Base-by-base conservation (phyloP, 148 eudicot species). In the Rhododendron molle region DNA sequence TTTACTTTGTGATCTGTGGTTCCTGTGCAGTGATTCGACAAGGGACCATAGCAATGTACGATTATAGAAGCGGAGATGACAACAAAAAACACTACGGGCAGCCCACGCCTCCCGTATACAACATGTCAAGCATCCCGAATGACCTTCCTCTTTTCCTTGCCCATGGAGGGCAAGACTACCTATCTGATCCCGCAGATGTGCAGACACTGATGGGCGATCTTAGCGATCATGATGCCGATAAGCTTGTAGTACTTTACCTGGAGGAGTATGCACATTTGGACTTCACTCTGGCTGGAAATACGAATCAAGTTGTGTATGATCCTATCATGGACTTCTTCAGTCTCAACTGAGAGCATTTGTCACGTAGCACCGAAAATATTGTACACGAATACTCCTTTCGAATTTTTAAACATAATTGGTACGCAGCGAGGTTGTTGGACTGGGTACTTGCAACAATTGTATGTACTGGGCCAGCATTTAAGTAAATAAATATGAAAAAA, bases 241-340 rank as follows among this genome's bases (percentile, higher is more conserved):
- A 88, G 71, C 86, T 90, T 20, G 88, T 84, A 0, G 69, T 81
- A 26, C 84, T 58, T 30, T 88, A 49, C 67, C 73, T 3, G 15
- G 85, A 81, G 32, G 78, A 87, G n/a, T 90, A 90, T 82, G 92
- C 89, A 40, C 92, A 90, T 83, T 82, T 85, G 20, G 92, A 90
- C 50, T 90, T 87, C 56, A 84, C 84, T 60, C 47, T 40, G n/a
- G 90, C 77, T 8, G 60, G 40, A 8, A 90, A 88, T 88, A 89
- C 90, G 47, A 88, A 87, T 54, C 85, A 90, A 83, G 81, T 83
- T 83, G 92, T 90, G 67, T 90, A 88, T 83, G 56, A 88, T 67
- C 85, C 89, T 76, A 82, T 90, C 56, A 88, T 87, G 92, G 87
- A 81, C 38, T 90, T 90, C 83, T 88, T 85, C 78, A 76, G 82